Conservation (phyloP, 2,329 filamentous ascomycete genomes). For the Verticillium isaacii region DNA sequence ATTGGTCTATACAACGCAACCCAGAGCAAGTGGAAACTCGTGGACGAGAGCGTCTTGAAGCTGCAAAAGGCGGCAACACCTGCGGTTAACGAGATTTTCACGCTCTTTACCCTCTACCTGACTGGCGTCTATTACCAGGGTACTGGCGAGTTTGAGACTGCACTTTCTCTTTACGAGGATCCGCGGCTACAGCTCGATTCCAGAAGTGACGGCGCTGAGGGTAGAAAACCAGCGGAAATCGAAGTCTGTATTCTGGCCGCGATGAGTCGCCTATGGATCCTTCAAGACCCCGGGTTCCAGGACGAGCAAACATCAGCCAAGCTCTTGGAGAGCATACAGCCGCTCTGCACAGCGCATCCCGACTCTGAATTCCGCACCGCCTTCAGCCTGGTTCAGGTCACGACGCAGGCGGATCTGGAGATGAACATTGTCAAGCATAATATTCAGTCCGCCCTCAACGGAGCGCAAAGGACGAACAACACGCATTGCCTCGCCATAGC, state of each 20-base stretch:
- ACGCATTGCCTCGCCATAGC: slow-evolving; percentile 77
- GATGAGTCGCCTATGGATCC: slow-evolving; percentile 68
- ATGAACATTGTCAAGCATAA: slow-evolving; percentile 76
- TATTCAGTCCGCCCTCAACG: slow-evolving; percentile 67
- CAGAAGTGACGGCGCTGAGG: slow-evolving; percentile 28
- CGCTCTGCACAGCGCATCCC: slow-evolving; percentile 62
- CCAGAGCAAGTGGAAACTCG: slow-evolving; percentile 64
- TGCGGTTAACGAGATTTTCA: slow-evolving; percentile 25
- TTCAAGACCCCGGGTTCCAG: slow-evolving; percentile 56
- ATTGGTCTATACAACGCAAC: slow-evolving; percentile 66
- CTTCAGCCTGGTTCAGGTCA: slow-evolving; percentile 70
- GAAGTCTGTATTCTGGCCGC: slow-evolving; percentile 63
- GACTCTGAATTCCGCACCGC: slow-evolving; percentile 74
- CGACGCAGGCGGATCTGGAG: slow-evolving; percentile 58
- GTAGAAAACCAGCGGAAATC: slow-evolving; percentile 46
- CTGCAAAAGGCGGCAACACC: slow-evolving; percentile 31
- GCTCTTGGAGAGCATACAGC: slow-evolving; percentile 61
- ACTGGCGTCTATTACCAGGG: slow-evolving; percentile 73
- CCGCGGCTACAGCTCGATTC: slow-evolving; percentile 50
- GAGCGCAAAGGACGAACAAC: slow-evolving; percentile 66
- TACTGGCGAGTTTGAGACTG: slow-evolving; percentile 64
- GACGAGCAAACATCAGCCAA: slow-evolving; percentile 54
- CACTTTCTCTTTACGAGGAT: slow-evolving; percentile 62
- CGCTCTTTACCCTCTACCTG: slow-evolving; percentile 64
- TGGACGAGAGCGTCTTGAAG: slow-evolving; percentile 51